Conservation (phyloP, 139 green algal species). For the Micromonas pusilla region DNA sequence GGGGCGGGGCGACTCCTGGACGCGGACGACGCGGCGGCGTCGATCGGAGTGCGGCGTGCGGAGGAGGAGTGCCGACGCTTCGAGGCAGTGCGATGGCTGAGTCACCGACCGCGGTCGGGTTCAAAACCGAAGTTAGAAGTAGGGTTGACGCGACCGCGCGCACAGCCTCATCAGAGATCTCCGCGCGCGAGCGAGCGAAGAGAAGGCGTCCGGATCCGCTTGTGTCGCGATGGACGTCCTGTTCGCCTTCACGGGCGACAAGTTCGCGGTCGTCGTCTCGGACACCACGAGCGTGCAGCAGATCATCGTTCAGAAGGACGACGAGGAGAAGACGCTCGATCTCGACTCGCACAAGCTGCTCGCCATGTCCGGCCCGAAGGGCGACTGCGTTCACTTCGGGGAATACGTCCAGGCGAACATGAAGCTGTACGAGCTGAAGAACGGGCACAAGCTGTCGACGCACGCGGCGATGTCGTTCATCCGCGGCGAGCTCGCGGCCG, state of each 20-base stretch:
- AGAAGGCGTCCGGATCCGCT: background rate
- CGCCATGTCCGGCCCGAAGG: constrained; percentile 69
- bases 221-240: constrained; percentile 59
- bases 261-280: constrained; percentile 92
- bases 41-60: too few relatives aligned
- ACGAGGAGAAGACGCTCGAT: constrained; percentile 84
- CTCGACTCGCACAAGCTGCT: constrained; percentile 84
- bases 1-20: too few relatives aligned
- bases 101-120: too few relatives aligned
- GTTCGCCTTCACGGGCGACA: constrained; percentile 66
- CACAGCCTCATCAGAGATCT: too few relatives aligned
- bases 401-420: constrained; percentile 62
- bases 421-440: constrained; percentile 81
- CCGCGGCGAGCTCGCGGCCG: constrained; percentile 82
- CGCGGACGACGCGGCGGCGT: too few relatives aligned
- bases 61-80: too few relatives aligned
- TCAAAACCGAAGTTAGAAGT: too few relatives aligned
- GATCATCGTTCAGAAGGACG: constrained; percentile 95
- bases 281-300: constrained; percentile 78
- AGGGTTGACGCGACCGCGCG: too few relatives aligned
- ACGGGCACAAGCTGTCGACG: constrained; percentile 71
- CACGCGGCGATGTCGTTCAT: constrained; percentile 86
- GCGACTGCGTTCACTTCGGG: constrained; percentile 8
- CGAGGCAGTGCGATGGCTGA: too few relatives aligned
- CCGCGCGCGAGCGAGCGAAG: too few relatives aligned